A percentile compares a stretch with the other conserved stretches of the same genome.
Conservation (phyloP, 2,329 filamentous ascomycete genomes). For the Penicillium polonicum region DNA sequence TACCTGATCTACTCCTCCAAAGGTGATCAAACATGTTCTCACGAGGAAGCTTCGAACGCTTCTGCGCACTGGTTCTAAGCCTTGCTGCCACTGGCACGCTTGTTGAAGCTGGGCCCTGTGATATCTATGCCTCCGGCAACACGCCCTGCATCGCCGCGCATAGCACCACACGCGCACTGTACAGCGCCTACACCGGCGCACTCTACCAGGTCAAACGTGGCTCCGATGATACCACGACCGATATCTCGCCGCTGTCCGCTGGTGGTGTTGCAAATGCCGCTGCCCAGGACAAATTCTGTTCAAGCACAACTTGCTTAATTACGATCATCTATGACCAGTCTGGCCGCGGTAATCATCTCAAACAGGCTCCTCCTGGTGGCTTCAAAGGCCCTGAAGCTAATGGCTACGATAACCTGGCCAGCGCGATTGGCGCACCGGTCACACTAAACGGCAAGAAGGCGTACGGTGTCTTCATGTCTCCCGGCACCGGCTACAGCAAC, state of each 20-base stretch:
- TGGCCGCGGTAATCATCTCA: constrained; percentile 61
- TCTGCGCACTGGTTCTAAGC: constrained; percentile 31
- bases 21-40: constrained; percentile 33
- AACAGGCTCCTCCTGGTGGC: constrained; percentile 59
- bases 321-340: constrained; percentile 67
- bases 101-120: constrained; percentile 58
- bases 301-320: constrained; percentile 61
- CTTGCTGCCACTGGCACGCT: constrained; percentile 42
- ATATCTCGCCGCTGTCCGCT: constrained; percentile 53
- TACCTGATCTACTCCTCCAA: neutral
- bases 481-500: constrained; percentile 64
- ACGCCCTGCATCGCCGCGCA: constrained; percentile 66
- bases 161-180: constrained; percentile 63
- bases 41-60: constrained; percentile 27
- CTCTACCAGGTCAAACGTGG: constrained; percentile 62
- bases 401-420: constrained; percentile 61
- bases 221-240: constrained; percentile 49
- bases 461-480: constrained; percentile 63
- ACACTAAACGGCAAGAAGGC: constrained; percentile 60
- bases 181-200: constrained; percentile 52
- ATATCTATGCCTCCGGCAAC: constrained; percentile 58
- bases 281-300: constrained; percentile 62
- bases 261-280: constrained; percentile 64
- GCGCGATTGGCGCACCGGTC: constrained; percentile 60
- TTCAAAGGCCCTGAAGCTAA: constrained; percentile 56